Conservation (phyloP, 768 basidiomycete genomes). For the Naganishia friedmannii region DNA sequence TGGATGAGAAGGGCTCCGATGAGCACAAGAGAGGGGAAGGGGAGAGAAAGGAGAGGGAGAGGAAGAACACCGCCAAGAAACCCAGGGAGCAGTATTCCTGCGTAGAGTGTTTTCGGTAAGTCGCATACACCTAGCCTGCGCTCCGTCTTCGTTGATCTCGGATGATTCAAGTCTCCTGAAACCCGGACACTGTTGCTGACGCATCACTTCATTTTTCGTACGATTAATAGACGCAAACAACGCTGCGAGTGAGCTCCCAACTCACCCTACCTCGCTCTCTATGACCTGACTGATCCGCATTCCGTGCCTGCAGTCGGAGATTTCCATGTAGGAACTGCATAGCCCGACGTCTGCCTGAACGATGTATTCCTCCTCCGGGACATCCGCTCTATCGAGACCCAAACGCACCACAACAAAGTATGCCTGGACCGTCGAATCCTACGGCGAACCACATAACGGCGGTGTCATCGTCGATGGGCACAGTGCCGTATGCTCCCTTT, state of each 20-base stretch:
- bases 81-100: conserved; percentile 29
- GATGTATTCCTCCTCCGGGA: conserved; percentile 26
- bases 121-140: neutral
- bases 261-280: neutral
- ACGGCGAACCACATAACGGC: neutral
- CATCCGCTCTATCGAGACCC: conserved; percentile 9
- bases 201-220: neutral
- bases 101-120: conserved; percentile 30
- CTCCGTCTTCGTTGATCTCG: too few relatives aligned
- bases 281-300: neutral
- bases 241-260: conserved; percentile 27
- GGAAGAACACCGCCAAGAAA: conserved; percentile 23
- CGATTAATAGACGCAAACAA: conserved; percentile 20
- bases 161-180: too few relatives aligned
- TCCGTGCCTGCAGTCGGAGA: neutral
- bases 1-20: neutral
- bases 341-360: conserved; percentile 23
- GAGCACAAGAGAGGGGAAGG: conserved; percentile 1
- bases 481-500: neutral
- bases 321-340: conserved; percentile 29
- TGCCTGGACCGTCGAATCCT: neutral
- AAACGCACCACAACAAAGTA: neutral
- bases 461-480: too few relatives aligned
- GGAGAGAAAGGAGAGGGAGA: conserved; percentile 12
- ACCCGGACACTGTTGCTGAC: neutral